Conservation (phyloP, 2,329 filamentous ascomycete genomes). For the Microcyclospora tardicrescens region DNA sequence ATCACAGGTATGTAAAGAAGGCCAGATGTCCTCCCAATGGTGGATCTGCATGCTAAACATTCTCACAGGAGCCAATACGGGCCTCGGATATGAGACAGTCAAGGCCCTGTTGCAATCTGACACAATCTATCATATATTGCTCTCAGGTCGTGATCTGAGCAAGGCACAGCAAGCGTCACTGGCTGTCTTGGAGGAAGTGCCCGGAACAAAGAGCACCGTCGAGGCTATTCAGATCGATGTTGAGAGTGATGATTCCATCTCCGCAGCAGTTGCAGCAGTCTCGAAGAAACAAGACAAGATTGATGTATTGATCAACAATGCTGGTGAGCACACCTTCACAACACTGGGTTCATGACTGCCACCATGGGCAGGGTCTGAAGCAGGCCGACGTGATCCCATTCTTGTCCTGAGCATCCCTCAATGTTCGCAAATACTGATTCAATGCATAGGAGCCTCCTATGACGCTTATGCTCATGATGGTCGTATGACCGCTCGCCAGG, state of each 20-base stretch:
- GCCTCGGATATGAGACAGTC: slow-evolving; percentile 45
- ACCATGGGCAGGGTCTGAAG: no score
- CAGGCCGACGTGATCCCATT: no score
- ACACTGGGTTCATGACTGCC: not conserved
- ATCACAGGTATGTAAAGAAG: no score
- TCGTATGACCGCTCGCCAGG: slow-evolving; percentile 16
- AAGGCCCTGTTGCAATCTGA: slow-evolving; percentile 37
- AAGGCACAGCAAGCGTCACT: slow-evolving; percentile 38
- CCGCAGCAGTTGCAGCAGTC: slow-evolving; percentile 31
- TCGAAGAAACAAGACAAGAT: slow-evolving; percentile 22
- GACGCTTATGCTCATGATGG: slow-evolving; percentile 21
- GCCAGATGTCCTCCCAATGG: no score
- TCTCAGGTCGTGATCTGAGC: slow-evolving; percentile 38
- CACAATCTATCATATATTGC: slow-evolving; percentile 40
- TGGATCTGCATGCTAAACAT: no score
- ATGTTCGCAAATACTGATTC: not conserved
- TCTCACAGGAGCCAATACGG: slow-evolving; percentile 44
- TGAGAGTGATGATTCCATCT: slow-evolving; percentile 37
- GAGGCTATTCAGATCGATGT: slow-evolving; percentile 39
- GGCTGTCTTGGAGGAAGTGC: slow-evolving; percentile 27
- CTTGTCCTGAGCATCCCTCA: no score
- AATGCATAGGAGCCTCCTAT: slow-evolving; percentile 3
- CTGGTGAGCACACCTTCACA: slow-evolving; percentile 21
- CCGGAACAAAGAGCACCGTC: slow-evolving; percentile 28
- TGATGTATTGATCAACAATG: slow-evolving; percentile 35